Evolutionary conservation across 805 yeast species (phyloP), one percentile per base, ranked within the genome.

Genomic region (Candida peoriensis): DNA sequence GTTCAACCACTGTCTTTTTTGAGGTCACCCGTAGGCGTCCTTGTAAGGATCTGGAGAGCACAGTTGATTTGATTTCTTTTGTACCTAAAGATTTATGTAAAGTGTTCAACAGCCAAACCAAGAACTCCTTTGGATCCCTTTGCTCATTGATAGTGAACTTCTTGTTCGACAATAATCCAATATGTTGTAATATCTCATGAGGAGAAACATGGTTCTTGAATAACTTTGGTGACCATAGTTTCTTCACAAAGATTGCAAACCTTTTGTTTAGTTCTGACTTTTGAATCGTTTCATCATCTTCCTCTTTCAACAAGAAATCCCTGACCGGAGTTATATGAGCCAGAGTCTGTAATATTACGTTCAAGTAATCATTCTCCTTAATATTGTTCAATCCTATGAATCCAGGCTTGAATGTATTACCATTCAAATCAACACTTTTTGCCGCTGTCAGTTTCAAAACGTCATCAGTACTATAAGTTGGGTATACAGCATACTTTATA

Each of bases 191-290:
- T 7, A 85, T 57, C 33, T 79, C 86, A 49, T 76, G 81, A 1
- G 86, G 79, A 0, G 90, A 77, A 2, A 82, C 64, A 47, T 81
- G 86, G 4, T 68, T 54, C 44, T 70, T 74, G 54, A 76, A 77
- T 16, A 83, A 61, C 26, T 60, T 58, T 0, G 69, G 59, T 5
- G 80, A 81, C 89, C 90, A 85, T 8, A 81, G 31, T 44, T 77
- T 81, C 39, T 80, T 66, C 0, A 72, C 46, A 15, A 81, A 50
- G 5, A 64, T 41, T 0, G 76, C 64, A 24, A 81, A 53, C 39
- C 69, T 57, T 26, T 54, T 53, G 9, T 63, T 59, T n/a, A 79
- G 50, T 18, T 66, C 68, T 30, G 37, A 39, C 16, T 32, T 38
- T 6, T 28, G 28, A 5, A 52, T 50, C 11, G 46, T 43, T 1